Evolutionary conservation across 306 rosid species (phyloP), one percentile per base, ranked within the genome.

Genomic region (Luffa acutangula): DNA sequence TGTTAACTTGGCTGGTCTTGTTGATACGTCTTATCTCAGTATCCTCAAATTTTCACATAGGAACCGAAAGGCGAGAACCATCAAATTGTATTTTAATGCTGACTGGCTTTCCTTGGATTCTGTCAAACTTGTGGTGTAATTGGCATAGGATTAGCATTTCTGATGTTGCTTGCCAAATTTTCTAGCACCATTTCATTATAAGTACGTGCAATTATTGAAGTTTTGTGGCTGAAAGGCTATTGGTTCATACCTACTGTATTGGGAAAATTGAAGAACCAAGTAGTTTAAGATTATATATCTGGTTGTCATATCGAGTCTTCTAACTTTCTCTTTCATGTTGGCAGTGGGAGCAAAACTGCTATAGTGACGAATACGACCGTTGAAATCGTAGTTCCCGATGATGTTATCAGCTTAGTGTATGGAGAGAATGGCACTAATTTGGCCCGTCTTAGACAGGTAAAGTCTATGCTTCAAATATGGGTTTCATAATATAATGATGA

Each of bases 341-440:
- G 73, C 93, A 95, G 97, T 31, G 97, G 96, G 86, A 93, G 85
- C 84, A 95, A 89, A 88, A 81, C 97, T 81, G 98, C 99, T 36
- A 83, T 95, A 12, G 99, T 95, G 84, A 95, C 98, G 20, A 95
- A 90, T 77, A 95, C 99, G 25, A 90, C 96, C 1, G 91, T 95
- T 33, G 99, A 95, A 90, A 90, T 95, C 65, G 75, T 93, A 81
- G 97, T 95, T 84, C 99, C 99, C 31, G 97, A 91, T 53, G 88
- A 90, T 81, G 92, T 93, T 53, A 87, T 95, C 60, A 88, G 90
- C 84, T 89, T 82, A 51, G 97, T 95, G 54, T 95, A 93, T 53
- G 99, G 97, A 80, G 99, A 95, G 83, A 86, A 85, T 82, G 97
- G 99, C 72, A 82, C 85, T 91, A 95, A 95, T 86, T 85, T 95